These are phyloP conservation scores for Exutisphaerella laricina DNA, from an alignment of 2,329 filamentous ascomycete genomes.

Conservation along the genomic window DNA sequence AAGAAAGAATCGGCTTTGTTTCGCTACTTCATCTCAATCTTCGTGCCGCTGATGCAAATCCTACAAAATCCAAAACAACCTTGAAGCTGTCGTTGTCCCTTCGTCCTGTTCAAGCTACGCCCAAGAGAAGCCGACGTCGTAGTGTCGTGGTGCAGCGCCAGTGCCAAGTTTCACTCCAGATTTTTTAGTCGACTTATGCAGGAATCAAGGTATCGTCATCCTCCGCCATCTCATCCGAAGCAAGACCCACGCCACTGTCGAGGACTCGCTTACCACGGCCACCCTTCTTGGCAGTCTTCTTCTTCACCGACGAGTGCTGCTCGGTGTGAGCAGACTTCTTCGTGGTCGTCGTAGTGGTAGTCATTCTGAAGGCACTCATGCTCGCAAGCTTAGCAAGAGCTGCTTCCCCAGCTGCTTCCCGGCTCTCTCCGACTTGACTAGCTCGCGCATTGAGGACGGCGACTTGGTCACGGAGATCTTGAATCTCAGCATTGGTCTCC, in stretches of 20 bases:
- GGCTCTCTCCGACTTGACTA: background rate
- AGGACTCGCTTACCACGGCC: background rate
- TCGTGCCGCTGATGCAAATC: no score
- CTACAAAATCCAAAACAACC: no score
- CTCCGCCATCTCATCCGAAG: background rate
- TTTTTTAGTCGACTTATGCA: no score
- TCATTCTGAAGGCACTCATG: slow-evolving; percentile 1
- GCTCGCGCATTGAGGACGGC: background rate
- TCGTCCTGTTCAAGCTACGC: no score
- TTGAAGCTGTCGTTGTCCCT: no score
- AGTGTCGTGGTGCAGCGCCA: no score
- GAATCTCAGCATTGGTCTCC: slow-evolving; percentile 5
- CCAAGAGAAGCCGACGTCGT: no score
- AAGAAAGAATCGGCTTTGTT: no score
- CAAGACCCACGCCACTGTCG: background rate
- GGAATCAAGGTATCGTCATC: no score
- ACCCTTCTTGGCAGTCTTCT: background rate
- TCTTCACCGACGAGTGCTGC: slow-evolving; percentile 1
- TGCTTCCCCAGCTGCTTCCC: background rate
- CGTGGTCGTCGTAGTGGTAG: background rate
- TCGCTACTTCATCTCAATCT: no score
- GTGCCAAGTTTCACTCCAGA: no score
- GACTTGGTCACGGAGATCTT: slow-evolving; percentile 1
- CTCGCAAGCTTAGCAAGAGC: background rate
- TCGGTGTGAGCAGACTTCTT: background rate